Percentiles rank a stretch among this genome's conserved stretches.
phyloP scores from a whole-genome alignment of 2,329 filamentous ascomycete genomes.

The Paraphoma sp. region DNA sequence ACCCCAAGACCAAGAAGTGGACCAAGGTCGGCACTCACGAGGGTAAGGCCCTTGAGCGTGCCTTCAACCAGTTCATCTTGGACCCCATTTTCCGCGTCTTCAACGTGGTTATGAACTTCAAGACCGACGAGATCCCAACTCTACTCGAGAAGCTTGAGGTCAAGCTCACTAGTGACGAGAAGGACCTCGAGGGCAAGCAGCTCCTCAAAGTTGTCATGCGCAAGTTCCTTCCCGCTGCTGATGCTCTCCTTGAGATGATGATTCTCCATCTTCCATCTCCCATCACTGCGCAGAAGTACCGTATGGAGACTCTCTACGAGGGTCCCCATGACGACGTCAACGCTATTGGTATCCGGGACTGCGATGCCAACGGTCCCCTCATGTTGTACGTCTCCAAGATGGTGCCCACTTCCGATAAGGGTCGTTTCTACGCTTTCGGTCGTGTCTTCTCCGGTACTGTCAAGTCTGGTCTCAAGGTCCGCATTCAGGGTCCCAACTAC shows the following conservation, averaged over 20 bases:
- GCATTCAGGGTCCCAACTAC: slow-evolving; percentile 99
- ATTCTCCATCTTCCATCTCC: slow-evolving; percentile 98
- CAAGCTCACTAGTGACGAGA: slow-evolving; percentile 87
- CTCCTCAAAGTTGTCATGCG: slow-evolving; percentile 98
- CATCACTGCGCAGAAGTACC: slow-evolving; percentile 94
- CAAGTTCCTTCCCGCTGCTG: slow-evolving; percentile 97
- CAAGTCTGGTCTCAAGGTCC: slow-evolving; percentile 97
- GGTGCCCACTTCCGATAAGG: slow-evolving; percentile 99
- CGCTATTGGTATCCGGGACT: slow-evolving; percentile 97
- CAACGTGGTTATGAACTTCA: slow-evolving; percentile 95
- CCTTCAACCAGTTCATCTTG: slow-evolving; percentile 99
- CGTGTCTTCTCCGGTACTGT: slow-evolving; percentile 99
- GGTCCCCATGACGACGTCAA: slow-evolving; percentile 91
- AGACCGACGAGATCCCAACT: slow-evolving; percentile 85
- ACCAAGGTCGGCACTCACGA: slow-evolving; percentile 84
- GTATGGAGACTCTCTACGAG: slow-evolving; percentile 98
- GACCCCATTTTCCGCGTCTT: slow-evolving; percentile 99
- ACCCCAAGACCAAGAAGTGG: slow-evolving; percentile 99
- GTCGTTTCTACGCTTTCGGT: slow-evolving; percentile 99
- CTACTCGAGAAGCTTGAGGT: slow-evolving; percentile 94
- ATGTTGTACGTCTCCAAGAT: slow-evolving; percentile 99
- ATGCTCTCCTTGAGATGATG: slow-evolving; percentile 99
- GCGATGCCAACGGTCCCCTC: slow-evolving; percentile 95
- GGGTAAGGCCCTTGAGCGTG: slow-evolving; percentile 91
- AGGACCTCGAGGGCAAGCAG: slow-evolving; percentile 94